phyloP scores from a whole-genome alignment of 345 rosid genomes.

The Linum trigynum region DNA sequence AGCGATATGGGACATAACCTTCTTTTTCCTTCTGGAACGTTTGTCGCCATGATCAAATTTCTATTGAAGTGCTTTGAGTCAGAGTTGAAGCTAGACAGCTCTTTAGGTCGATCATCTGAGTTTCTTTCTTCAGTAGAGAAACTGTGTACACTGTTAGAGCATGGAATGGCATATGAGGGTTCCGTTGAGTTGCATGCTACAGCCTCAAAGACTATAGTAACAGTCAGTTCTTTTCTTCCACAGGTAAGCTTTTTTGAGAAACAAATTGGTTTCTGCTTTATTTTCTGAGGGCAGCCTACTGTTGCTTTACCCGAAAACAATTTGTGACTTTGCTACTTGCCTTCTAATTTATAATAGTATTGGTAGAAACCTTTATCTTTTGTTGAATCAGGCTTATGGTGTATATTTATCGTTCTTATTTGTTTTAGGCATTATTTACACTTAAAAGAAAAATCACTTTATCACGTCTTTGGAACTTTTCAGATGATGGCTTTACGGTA shows the following conservation, averaged over 20 bases:
- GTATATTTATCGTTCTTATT: conserved; percentile 8
- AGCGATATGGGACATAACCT: conserved; percentile 63
- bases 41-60: conserved; percentile 65
- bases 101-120: conserved; percentile 43
- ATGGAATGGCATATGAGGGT: conserved; percentile 78
- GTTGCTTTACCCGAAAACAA: neutral
- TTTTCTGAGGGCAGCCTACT: neutral
- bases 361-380: conserved; percentile 6
- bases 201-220: conserved; percentile 66
- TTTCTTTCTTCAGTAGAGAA: conserved; percentile 53
- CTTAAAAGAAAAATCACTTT: no score
- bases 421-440: neutral
- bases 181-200: conserved; percentile 77
- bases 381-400: neutral
- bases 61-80: conserved; percentile 77
- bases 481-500: conserved; percentile 69
- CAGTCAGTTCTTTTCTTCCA: conserved; percentile 68
- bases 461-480: conserved; percentile 1
- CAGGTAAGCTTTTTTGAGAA: conserved; percentile 36
- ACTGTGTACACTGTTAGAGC: conserved; percentile 71
- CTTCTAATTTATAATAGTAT: neutral
- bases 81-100: conserved; percentile 49
- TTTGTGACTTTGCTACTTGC: neutral
- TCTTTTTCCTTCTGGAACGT: conserved; percentile 66
- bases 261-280: neutral